These are phyloP conservation scores for Paramarasmius palmivorus DNA, from an alignment of 1,284 basidiomycete species.

Conservation along the genomic window DNA sequence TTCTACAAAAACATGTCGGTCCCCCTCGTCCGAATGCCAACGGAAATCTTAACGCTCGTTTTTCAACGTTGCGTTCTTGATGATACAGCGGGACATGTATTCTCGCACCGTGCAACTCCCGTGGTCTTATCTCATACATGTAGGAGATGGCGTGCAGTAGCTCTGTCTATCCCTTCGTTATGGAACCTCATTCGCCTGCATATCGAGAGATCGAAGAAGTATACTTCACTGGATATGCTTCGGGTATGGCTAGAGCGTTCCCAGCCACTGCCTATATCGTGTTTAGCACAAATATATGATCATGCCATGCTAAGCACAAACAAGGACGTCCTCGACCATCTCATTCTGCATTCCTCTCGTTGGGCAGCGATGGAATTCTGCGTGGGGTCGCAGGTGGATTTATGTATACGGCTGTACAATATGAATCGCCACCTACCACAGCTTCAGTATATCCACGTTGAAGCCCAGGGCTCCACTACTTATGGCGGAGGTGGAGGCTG, in stretches of 20 bases:
- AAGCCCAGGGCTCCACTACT: too few species aligned
- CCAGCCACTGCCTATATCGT: neutral
- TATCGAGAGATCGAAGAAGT: neutral
- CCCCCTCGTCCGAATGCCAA: neutral
- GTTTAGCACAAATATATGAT: neutral
- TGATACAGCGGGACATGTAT: neutral
- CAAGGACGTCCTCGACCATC: too few species aligned
- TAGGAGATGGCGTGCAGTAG: neutral
- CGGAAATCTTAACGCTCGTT: neutral
- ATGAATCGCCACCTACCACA: too few species aligned
- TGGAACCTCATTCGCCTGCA: neutral
- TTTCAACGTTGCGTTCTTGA: neutral
- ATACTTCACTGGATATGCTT: neutral
- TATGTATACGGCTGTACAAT: too few species aligned
- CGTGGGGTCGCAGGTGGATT: too few species aligned
- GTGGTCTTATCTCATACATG: neutral
- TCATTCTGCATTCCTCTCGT: too few species aligned
- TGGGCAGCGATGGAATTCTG: too few species aligned
- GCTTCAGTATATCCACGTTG: too few species aligned
- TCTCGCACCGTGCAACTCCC: neutral
- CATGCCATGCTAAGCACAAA: too few species aligned
- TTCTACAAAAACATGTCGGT: neutral
- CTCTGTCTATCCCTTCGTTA: neutral
- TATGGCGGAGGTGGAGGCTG: too few species aligned
- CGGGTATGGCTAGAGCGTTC: neutral